Conservation (phyloP, 2,329 filamentous ascomycete species). For the Cladosporium colombiae region DNA sequence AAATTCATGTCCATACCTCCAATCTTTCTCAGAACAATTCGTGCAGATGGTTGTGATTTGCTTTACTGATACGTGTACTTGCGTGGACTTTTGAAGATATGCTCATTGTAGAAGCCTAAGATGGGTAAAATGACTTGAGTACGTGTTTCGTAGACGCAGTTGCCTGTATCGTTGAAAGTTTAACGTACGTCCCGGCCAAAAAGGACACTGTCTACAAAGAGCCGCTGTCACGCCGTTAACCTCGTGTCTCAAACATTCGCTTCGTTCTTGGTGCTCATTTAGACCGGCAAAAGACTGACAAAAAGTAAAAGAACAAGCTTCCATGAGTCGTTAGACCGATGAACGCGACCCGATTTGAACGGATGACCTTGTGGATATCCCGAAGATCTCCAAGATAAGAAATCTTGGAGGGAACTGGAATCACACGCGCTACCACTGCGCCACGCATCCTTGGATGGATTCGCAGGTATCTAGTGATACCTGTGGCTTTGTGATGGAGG, state of each 20-base stretch:
- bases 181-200: too few relatives aligned
- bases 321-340: not conserved
- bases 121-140: not conserved
- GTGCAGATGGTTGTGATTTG: not conserved
- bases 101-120: not conserved
- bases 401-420: slow-evolving; percentile 4
- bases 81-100: not conserved
- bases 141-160: not conserved
- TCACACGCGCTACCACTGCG: slow-evolving; percentile 22
- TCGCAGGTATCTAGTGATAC: not conserved
- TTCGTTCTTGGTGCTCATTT: too few relatives aligned
- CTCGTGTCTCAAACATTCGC: too few relatives aligned
- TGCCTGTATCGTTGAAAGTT: not conserved
- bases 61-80: not conserved
- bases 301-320: not conserved
- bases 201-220: too few relatives aligned
- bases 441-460: slow-evolving; percentile 13
- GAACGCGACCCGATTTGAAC: slow-evolving; percentile 10
- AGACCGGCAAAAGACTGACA: not conserved
- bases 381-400: not conserved
- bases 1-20: not conserved
- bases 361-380: slow-evolving; percentile 2
- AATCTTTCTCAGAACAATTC: not conserved
- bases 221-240: too few relatives aligned
- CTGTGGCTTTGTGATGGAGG: too few relatives aligned